Percentiles rank a stretch among this genome's conserved stretches.
Evolutionary conservation across 2,329 filamentous ascomycete species (phyloP).

Genomic region (Ambrosiella xylebori): DNA sequence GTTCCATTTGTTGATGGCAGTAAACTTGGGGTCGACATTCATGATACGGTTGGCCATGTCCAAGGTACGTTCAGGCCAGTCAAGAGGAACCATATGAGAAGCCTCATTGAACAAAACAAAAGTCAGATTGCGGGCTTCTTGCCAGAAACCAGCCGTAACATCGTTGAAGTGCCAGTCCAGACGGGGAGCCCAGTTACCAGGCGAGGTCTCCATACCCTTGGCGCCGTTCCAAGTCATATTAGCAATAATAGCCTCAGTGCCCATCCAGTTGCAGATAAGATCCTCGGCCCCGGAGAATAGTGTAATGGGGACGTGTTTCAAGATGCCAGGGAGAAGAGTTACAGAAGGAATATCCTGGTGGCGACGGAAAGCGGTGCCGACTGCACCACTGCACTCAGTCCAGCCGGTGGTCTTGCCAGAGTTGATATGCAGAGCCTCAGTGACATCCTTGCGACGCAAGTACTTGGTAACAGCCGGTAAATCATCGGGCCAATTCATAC

Average conservation of each 20-base stretch:
- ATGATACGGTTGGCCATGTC: conserved; percentile 98
- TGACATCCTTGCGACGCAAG: conserved; percentile 64
- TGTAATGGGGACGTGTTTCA: conserved; percentile 60
- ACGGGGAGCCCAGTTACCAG: conserved; percentile 80
- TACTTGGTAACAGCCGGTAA: conserved; percentile 63
- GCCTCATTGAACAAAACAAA: conserved; percentile 93
- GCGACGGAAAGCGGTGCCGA: conserved; percentile 54
- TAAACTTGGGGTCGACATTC: conserved; percentile 74
- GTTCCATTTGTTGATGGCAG: conserved; percentile 45
- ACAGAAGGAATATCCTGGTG: conserved; percentile 56
- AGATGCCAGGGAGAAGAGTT: conserved; percentile 56
- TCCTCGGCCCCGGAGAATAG: conserved; percentile 91
- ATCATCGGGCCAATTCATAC: conserved; percentile 97
- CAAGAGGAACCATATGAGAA: conserved; percentile 96
- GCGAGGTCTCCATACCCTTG: conserved; percentile 74
- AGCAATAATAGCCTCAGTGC: conserved; percentile 78
- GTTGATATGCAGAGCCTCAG: conserved; percentile 65
- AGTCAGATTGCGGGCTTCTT: conserved; percentile 84
- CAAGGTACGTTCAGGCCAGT: conserved; percentile 67
- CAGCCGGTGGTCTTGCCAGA: conserved; percentile 70
- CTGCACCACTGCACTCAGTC: conserved; percentile 73
- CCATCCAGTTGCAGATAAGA: conserved; percentile 91
- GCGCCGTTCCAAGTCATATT: conserved; percentile 85
- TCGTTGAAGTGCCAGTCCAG: conserved; percentile 89
- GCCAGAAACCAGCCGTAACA: conserved; percentile 76